Conservation (phyloP, 495 filamentous ascomycete species). For the Hypoxylon trugodes region DNA sequence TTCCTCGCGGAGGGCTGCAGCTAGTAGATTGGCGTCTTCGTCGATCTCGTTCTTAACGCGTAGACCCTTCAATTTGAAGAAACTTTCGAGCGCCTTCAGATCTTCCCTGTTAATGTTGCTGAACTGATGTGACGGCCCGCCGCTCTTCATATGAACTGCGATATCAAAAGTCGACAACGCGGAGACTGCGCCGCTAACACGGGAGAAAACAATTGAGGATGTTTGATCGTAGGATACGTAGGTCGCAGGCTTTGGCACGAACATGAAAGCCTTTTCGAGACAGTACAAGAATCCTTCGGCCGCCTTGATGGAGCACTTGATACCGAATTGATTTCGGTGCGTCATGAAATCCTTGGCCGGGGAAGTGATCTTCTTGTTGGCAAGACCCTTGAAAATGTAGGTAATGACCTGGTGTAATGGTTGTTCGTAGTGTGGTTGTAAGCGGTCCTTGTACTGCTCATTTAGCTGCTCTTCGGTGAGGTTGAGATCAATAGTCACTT, state of each 20-base stretch:
- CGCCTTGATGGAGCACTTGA: constrained; percentile 99
- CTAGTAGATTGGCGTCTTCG: constrained; percentile 71
- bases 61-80: constrained; percentile 92
- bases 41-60: constrained; percentile 96
- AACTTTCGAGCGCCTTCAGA: constrained; percentile 91
- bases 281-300: constrained; percentile 98
- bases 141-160: constrained; percentile 82
- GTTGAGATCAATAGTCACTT: constrained; percentile 95
- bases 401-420: constrained; percentile 91
- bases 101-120: constrained; percentile 99
- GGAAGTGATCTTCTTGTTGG: constrained; percentile 90
- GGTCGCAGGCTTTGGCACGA: constrained; percentile 96
- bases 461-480: constrained; percentile 89
- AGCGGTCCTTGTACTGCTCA: constrained; percentile 87
- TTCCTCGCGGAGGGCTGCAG: constrained; percentile 80
- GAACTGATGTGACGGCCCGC: constrained; percentile 85
- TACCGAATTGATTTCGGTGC: constrained; percentile 92
- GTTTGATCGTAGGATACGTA: constrained; percentile 95
- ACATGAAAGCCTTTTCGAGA: constrained; percentile 98
- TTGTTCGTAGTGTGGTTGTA: constrained; percentile 87
- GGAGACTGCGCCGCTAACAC: constrained; percentile 91
- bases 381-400: constrained; percentile 90
- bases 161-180: constrained; percentile 98
- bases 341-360: constrained; percentile 93
- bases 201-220: constrained; percentile 89